Evolutionary conservation across 2,329 filamentous ascomycete genomes (phyloP), one percentile per base, ranked within the genome.

Genomic region (Fusarium sp.): DNA sequence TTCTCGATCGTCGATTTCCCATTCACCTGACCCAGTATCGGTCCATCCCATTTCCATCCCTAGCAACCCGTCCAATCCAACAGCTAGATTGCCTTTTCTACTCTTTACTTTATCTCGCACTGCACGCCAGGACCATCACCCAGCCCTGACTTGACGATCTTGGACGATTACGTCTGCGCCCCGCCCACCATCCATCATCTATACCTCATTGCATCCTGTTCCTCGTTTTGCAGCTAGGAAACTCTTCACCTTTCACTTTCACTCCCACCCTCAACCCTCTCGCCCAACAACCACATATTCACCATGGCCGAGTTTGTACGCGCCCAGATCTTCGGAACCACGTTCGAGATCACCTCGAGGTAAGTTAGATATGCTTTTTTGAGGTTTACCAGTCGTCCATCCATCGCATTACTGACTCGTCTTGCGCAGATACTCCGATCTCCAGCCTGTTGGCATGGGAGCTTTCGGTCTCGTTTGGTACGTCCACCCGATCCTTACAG

Each of bases 341-440:
- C 96, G 76, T 99, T 99, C 80, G 96, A 99, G 89, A 98, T 98
- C 84, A 99, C 96, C 76, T 98, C 94, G 83, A 92, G 96, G 94
- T 98, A 89, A 61, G 75, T 48, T 55, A 9, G 41, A 14, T 46
- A 52, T 26, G 10, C 18, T 44, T 26, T 54, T 53, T 34, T 34
- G 19, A 50, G 28, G 34, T 26, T 51, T 45, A 41, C 16, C 31
- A 26, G 12, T 44, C n/a, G n/a, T 39, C 21, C 14, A 16, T 34
- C 13, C 16, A 50, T 49, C 34, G 30, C 58, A 39, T 62, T 59
- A 51, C 58, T 75, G 45, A 74, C 59, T 65, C 26, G 26, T 39
- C 13, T 44, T 48, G 18, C 34, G 16, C 79, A 97, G 94, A 84
- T 98, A 98, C 83, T 97, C 95, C 67, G 96, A 99, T 83, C 88